Conservation (phyloP, 208 protist species). For the Novymonas esmeraldas region DNA sequence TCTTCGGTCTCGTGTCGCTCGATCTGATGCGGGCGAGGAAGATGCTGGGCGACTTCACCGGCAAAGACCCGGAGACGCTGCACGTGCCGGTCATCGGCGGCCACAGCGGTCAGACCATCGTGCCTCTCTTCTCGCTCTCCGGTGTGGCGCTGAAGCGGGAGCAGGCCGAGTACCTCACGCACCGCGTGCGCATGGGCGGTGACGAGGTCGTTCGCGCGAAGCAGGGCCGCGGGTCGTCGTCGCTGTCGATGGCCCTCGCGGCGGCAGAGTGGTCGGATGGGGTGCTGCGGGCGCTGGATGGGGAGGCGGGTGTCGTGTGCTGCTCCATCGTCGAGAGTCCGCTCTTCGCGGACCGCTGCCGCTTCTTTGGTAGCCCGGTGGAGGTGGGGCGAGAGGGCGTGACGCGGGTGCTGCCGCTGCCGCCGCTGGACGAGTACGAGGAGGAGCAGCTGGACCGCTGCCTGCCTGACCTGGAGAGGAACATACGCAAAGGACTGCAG, state of each 20-base stretch:
- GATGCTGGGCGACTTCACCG: conserved; percentile 60
- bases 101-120: conserved; percentile 93
- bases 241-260: conserved; percentile 66
- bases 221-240: conserved; percentile 74
- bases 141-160: conserved; percentile 40
- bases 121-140: conserved; percentile 90
- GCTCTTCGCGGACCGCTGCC: conserved; percentile 37
- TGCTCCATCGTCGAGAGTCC: conserved; percentile 68
- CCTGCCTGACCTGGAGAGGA: conserved; percentile 81
- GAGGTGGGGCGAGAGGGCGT: conserved; percentile 81
- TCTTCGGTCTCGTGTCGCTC: conserved; percentile 92
- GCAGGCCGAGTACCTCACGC: conserved; percentile 63
- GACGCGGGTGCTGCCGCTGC: conserved; percentile 55
- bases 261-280: conserved; percentile 65
- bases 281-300: conserved; percentile 68
- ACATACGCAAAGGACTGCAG: conserved; percentile 87
- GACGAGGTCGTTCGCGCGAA: conserved; percentile 80
- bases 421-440: conserved; percentile 61
- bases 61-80: conserved; percentile 39
- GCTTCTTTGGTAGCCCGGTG: conserved; percentile 82
- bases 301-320: conserved; percentile 58
- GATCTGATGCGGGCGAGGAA: conserved; percentile 83
- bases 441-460: conserved; percentile 77
- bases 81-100: conserved; percentile 91
- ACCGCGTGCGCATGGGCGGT: conserved; percentile 72